These are phyloP conservation scores for Wickerhamiella alocasiicola DNA, from an alignment of 805 yeast species.

Conservation along the genomic window DNA sequence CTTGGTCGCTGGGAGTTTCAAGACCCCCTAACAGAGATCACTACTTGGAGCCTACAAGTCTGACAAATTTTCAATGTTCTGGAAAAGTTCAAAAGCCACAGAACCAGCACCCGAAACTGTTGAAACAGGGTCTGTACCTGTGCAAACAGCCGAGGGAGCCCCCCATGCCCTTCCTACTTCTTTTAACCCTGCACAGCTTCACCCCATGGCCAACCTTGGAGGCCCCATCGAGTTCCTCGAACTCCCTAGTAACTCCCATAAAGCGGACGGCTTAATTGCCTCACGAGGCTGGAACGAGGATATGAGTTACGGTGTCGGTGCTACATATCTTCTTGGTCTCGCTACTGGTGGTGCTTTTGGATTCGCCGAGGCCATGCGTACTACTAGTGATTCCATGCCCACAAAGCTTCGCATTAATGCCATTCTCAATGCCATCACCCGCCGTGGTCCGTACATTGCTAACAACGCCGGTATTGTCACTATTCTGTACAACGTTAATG, in stretches of 20 bases:
- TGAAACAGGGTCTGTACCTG: too few species aligned
- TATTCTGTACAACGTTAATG: conserved; percentile 71
- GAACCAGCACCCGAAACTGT: background rate
- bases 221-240: conserved; percentile 83
- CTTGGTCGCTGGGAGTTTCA: too few species aligned
- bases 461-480: conserved; percentile 93
- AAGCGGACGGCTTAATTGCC: conserved; percentile 75
- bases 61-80: conserved; percentile 3
- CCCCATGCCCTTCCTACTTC: background rate
- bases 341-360: conserved; percentile 88
- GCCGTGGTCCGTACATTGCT: conserved; percentile 92
- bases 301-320: conserved; percentile 94
- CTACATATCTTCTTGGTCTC: conserved; percentile 70
- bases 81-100: background rate
- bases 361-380: conserved; percentile 68
- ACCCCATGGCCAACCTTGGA: conserved; percentile 87
- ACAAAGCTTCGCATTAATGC: conserved; percentile 79
- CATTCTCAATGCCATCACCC: conserved; percentile 78
- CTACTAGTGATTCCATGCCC: conserved; percentile 63
- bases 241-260: conserved; percentile 38
- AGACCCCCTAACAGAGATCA: too few species aligned
- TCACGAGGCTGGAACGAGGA: conserved; percentile 98
- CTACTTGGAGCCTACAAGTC: background rate
- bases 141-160: background rate
- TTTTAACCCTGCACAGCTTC: conserved; percentile 35